phyloP scores from a whole-genome alignment of 2,329 filamentous ascomycete species.

The Cordyceps pruinosa region DNA sequence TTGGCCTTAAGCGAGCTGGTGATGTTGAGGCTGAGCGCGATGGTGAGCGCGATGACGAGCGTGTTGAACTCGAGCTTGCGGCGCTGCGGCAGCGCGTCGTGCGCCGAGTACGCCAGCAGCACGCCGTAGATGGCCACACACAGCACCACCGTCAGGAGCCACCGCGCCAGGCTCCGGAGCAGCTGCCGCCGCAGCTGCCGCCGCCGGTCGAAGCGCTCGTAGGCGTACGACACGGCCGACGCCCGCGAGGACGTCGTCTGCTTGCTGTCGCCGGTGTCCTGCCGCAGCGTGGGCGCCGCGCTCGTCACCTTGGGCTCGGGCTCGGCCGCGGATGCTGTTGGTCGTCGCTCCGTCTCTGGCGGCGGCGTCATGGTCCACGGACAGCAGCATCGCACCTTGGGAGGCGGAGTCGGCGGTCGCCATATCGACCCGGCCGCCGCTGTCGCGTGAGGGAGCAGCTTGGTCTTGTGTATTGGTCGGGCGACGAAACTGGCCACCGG shows the following conservation, averaged over 20 bases:
- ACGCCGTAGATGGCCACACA: slow-evolving; percentile 24
- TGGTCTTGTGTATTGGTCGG: too few relatives aligned
- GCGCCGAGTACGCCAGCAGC: slow-evolving; percentile 22
- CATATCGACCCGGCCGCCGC: not conserved
- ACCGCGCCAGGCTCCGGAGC: slow-evolving; percentile 17
- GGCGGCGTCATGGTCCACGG: not conserved
- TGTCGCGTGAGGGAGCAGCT: too few relatives aligned
- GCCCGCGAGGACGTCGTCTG: not conserved
- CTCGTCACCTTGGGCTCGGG: not conserved
- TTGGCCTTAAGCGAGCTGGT: slow-evolving; percentile 36
- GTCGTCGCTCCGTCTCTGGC: too few relatives aligned
- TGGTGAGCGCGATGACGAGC: slow-evolving; percentile 37
- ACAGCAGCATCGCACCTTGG: not conserved
- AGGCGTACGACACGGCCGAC: slow-evolving; percentile 15
- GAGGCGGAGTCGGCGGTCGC: not conserved
- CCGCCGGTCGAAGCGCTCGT: slow-evolving; percentile 17
- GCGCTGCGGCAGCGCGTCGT: slow-evolving; percentile 23
- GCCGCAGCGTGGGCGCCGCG: not conserved
- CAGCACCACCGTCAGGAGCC: slow-evolving; percentile 24
- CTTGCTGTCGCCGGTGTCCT: not conserved
- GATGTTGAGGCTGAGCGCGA: slow-evolving; percentile 35
- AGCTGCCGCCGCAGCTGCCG: slow-evolving; percentile 18
- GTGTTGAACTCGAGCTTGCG: slow-evolving; percentile 37
- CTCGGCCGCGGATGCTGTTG: not conserved
- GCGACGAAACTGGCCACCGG: too few relatives aligned